Evolutionary conservation across 768 basidiomycete species (phyloP), one percentile per base, ranked within the genome.

Genomic region (Lentinus tigrinus): DNA sequence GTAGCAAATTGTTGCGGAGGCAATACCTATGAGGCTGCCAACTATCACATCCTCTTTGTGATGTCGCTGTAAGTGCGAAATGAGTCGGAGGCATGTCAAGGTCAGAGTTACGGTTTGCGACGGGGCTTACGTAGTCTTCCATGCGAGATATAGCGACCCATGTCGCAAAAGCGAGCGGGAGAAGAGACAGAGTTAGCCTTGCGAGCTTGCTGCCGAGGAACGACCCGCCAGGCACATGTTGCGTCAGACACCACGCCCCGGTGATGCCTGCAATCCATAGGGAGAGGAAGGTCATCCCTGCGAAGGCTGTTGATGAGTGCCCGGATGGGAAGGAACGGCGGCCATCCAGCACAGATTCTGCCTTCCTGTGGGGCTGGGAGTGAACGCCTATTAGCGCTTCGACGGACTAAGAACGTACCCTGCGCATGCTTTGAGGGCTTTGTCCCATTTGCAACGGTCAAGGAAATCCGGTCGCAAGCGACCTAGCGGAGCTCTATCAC

Each of bases 31-130:
- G 23, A 81, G 61, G 57, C 81, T 79, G 24, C 87, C 87, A 9
- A 81, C 82, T 53, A 88, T 78, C 14, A 88, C 81, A 65, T 89
- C 87, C 70, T 87, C 86, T 68, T 81, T 83, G 69, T 87, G 84
- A 67, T 89, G 87, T 63, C 81, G 73, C 87, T 88, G 66, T 19
- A 8, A 1, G 37, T 8, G 24, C 19, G 16, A 24, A 21, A 58
- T 40, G 27, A 8, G 57, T 16, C 23, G 19, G 37, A 43, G 31
- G 26, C 37, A 23, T 40, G 47, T n/a, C 13, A 49, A 36, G 50
- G 54, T n/a, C 13, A 49, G 34, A 49, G 54, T 54, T n/a, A 43
- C 19, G 38, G 11, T 31, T 48, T 23, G 40, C 36, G 8, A n/a
- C 34, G 19, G 3, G 17, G 75, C 84, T 63, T 47, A 87, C 87